phyloP scores from a whole-genome alignment of 305 asterid species.

The Fraxinus velutina region DNA sequence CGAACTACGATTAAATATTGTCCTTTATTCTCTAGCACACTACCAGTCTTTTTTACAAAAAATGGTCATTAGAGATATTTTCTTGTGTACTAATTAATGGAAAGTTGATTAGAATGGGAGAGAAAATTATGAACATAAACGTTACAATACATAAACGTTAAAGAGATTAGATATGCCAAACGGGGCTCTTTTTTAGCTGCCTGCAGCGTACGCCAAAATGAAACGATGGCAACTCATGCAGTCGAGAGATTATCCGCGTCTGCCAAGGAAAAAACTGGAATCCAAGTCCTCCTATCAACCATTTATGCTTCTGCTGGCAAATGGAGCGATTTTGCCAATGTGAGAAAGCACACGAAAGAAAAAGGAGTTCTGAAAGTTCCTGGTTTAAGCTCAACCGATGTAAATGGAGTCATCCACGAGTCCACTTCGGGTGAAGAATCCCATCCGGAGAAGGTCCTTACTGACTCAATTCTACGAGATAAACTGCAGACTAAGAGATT shows the following conservation, averaged over 20 bases:
- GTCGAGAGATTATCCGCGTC: slow-evolving; percentile 25
- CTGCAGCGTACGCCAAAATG: slow-evolving; percentile 40
- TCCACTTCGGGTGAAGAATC: slow-evolving; percentile 45
- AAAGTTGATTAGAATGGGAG: neutral
- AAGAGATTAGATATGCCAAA: slow-evolving; percentile 28
- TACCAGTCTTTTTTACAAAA: neutral
- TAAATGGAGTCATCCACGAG: slow-evolving; percentile 44
- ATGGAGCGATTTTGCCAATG: slow-evolving; percentile 50
- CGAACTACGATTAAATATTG: neutral
- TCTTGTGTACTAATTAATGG: neutral
- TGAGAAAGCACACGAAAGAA: slow-evolving; percentile 45
- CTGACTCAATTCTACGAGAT: slow-evolving; percentile 40
- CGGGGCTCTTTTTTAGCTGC: slow-evolving; percentile 47
- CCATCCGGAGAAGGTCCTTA: slow-evolving; percentile 23
- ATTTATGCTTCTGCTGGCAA: slow-evolving; percentile 46
- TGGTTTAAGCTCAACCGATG: slow-evolving; percentile 50
- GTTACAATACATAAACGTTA: neutral
- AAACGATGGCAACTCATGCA: slow-evolving; percentile 32
- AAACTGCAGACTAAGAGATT: slow-evolving; percentile 32
- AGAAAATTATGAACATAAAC: no score
- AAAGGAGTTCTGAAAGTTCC: slow-evolving; percentile 44
- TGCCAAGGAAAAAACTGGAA: slow-evolving; percentile 32
- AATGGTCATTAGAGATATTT: neutral
- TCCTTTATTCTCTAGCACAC: neutral
- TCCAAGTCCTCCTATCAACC: slow-evolving; percentile 49